phyloP scores from a whole-genome alignment of 306 rosid genomes.

The Nissolia schottii region DNA sequence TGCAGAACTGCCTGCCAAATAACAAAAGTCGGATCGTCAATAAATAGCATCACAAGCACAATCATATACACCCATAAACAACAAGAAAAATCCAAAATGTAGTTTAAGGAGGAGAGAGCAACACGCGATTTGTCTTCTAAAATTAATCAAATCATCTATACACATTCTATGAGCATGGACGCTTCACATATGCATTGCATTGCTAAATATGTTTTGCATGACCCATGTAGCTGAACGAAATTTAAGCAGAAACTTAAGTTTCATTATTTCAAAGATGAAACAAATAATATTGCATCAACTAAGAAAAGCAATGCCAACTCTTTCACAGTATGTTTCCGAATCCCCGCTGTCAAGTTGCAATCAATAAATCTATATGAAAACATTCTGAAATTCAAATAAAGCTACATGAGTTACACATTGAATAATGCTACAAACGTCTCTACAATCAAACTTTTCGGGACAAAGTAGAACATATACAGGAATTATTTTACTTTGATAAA shows the following conservation, averaged over 20 bases:
- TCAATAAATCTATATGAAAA: background rate
- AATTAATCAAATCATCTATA: background rate
- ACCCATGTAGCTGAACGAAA: background rate
- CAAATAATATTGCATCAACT: background rate
- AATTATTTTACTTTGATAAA: background rate
- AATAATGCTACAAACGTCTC: background rate
- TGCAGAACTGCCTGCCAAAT: constrained; percentile 88
- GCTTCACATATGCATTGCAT: background rate
- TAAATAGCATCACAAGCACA: background rate
- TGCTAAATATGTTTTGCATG: background rate
- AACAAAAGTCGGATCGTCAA: background rate
- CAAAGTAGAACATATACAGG: background rate
- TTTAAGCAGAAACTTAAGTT: background rate
- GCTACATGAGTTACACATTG: background rate
- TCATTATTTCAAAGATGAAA: background rate
- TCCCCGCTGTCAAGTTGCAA: background rate
- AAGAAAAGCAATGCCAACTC: background rate
- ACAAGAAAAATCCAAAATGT: background rate
- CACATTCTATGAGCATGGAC: background rate
- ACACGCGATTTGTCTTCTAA: background rate
- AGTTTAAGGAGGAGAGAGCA: constrained; percentile 1
- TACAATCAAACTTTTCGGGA: background rate
- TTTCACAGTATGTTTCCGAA: background rate
- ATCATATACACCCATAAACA: background rate
- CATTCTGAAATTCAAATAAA: background rate